Base-by-base conservation (phyloP, 345 rosid genomes). In the Populus deltoides region DNA sequence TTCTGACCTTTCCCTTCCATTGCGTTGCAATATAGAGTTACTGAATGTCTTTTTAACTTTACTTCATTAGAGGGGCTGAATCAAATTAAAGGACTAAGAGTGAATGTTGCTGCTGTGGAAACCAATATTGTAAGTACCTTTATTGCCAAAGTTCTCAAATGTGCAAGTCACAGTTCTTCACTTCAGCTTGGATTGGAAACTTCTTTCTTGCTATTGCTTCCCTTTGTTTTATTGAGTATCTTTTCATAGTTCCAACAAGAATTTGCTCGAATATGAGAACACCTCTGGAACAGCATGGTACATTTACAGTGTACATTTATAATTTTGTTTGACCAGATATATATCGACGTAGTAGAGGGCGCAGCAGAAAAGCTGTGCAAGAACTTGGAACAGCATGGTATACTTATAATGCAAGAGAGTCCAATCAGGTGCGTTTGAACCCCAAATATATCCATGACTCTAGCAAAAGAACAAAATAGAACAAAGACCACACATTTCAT, bases 91-190 rank as follows among this genome's bases (percentile, higher is more conserved):
- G 94, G 93, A 75, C 81, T 96, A 59, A 86, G n/a, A 72, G 91
- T 89, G 76, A 83, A 96, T 75, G 85, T 86, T 9, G 86, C 89
- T 65, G 85, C 95, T 3, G 94, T 93, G 72, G 95, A 93, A 85
- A 96, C 98, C 68, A 93, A 96, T 80, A 91, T 96, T 8, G 98
- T 96, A 79, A 92, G 99, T 85, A 59, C 29, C 25, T 66, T 47
- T 22, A 38, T 68, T 72, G 70, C 71, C 38, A 43, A 68, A 71
- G 35, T 45, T 65, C 1, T 38, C 55, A 25, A 41, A 10, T 38
- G 77, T 39, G 25, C 11, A 61, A 13, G 43, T 13, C 55, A 18
- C 25, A 18, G 11, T 27, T 68, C 55, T 8, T 49, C 2, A n/a
- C 25, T 78, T 24, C 65, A 36, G 11, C 29, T 17, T 20, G 70